phyloP scores from a whole-genome alignment of 2,329 filamentous ascomycete species.

The Paraconiothyrium brasiliense region DNA sequence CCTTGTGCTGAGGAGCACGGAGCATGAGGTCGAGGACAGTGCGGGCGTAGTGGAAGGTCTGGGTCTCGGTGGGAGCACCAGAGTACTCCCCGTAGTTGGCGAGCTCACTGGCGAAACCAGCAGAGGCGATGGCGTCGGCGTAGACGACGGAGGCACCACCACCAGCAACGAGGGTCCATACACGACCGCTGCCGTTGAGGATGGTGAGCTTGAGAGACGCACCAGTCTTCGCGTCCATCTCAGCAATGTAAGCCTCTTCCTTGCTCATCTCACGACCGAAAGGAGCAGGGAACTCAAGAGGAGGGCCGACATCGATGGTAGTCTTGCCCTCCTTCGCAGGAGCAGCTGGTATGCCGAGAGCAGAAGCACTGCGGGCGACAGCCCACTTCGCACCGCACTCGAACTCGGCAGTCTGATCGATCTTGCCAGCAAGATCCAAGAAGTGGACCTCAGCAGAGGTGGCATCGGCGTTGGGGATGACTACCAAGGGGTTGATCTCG shows the following conservation, averaged over 20 bases:
- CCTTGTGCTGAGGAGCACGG: constrained; percentile 80
- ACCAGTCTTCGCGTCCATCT: constrained; percentile 99
- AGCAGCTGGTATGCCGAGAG: constrained; percentile 80
- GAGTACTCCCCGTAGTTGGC: constrained; percentile 99
- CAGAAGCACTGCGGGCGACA: constrained; percentile 87
- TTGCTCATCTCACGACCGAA: constrained; percentile 99
- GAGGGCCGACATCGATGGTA: constrained; percentile 93
- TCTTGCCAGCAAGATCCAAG: constrained; percentile 97
- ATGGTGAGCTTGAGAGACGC: constrained; percentile 98
- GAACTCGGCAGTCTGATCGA: constrained; percentile 99
- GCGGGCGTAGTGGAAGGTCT: constrained; percentile 98
- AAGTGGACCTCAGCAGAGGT: constrained; percentile 97
- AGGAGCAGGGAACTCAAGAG: constrained; percentile 98
- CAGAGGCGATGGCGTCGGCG: constrained; percentile 96
- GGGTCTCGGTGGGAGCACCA: constrained; percentile 96
- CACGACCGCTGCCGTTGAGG: constrained; percentile 87
- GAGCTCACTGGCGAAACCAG: constrained; percentile 93
- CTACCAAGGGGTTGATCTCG: constrained; percentile 98
- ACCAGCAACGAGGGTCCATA: constrained; percentile 98
- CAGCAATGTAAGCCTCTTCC: constrained; percentile 98
- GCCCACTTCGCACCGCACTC: constrained; percentile 99
- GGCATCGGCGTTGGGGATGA: constrained; percentile 91
- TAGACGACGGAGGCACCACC: constrained; percentile 99
- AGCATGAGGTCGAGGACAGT: constrained; percentile 98
- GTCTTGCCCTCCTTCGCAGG: constrained; percentile 73